Base-by-base conservation (phyloP, 306 rosid genomes). In the Acacia confusa region DNA sequence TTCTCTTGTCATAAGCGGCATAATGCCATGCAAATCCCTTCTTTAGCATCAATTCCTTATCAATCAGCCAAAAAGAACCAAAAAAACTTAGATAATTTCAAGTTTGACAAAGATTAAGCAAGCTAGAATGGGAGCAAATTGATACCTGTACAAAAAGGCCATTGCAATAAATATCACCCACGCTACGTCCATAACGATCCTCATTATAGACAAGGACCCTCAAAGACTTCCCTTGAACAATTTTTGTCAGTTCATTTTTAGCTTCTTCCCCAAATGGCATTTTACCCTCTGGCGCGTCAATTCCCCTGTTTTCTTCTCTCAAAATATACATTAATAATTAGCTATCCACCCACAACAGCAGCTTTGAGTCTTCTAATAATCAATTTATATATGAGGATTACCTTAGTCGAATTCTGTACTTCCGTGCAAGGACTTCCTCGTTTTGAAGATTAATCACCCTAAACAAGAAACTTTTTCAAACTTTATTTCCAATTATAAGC, bases 11-110 rank as follows among this genome's bases (percentile, higher is more conserved):
- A 38, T 93, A 96, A 67, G 97, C 98, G 7, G 76, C 0, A 80
- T 96, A 96, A 75, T 96, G 99, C 97, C 98, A 96, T 52, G 97
- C 99, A 40, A 84, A 44, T 24, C 99, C 98, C 68, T 89, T 93
- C 89, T 93, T 93, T 52, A 96, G 91, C 99, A 96, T 92, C 67
- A 83, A 43, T 90, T 96, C 97, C 97, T 96, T n/a, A 7, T 82
- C 57, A 82, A 77, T 17, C 64, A 14, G 78, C 68, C 72, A 38
- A 82, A 68, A 67, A 15, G 47, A 32, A 61, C 66, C 30, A 77
- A 28, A 77, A 78, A 79, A 67, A 63, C 58, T 55, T 72, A 13
- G 57, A 75, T 16, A 67, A 12, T 70, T 45, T 0, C 17, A 3
- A 20, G 48, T 28, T 66, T 28, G 28, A 9, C 30, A 28, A 30